A percentile compares a stretch with the other conserved stretches of the same genome.
Conservation (phyloP, 805 yeast genomes). For the Yarrowia deformans region DNA sequence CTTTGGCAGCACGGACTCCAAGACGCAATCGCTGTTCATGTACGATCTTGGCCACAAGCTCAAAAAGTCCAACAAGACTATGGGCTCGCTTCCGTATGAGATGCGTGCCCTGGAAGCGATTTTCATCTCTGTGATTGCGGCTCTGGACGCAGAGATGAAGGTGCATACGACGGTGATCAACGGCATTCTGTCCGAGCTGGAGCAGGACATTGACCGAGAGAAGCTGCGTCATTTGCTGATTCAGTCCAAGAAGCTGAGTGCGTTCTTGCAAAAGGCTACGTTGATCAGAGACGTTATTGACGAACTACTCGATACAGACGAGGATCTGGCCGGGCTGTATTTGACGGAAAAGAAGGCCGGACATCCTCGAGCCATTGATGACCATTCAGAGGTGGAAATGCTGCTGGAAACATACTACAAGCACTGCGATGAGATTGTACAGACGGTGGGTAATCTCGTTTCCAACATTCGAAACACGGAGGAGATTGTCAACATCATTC, state of each 20-base stretch:
- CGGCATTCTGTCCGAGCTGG: conserved; percentile 77
- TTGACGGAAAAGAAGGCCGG: conserved; percentile 59
- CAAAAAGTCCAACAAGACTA: conserved; percentile 51
- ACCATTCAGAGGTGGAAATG: conserved; percentile 79
- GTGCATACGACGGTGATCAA: conserved; percentile 79
- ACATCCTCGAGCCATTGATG: conserved; percentile 50
- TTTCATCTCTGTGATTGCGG: conserved; percentile 77
- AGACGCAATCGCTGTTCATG: conserved; percentile 76
- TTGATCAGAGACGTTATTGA: conserved; percentile 84
- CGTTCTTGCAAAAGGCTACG: conserved; percentile 82
- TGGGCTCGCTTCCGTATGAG: conserved; percentile 76
- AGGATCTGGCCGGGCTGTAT: conserved; percentile 81
- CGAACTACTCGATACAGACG: conserved; percentile 86
- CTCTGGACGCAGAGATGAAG: conserved; percentile 84
- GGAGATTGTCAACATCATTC: conserved; percentile 87
- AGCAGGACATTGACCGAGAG: conserved; percentile 78
- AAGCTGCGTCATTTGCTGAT: conserved; percentile 79
- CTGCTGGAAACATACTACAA: conserved; percentile 86
- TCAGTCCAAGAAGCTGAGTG: conserved; percentile 82
- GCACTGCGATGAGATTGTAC: conserved; percentile 92
- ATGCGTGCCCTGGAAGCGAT: conserved; percentile 90
- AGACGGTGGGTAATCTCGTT: conserved; percentile 81
- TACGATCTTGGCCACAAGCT: conserved; percentile 78
- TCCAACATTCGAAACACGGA: conserved; percentile 90
- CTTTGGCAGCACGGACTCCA: conserved; percentile 63